Evolutionary conservation across 768 basidiomycete genomes (phyloP).

Genomic region (Jaapia argillacea): DNA sequence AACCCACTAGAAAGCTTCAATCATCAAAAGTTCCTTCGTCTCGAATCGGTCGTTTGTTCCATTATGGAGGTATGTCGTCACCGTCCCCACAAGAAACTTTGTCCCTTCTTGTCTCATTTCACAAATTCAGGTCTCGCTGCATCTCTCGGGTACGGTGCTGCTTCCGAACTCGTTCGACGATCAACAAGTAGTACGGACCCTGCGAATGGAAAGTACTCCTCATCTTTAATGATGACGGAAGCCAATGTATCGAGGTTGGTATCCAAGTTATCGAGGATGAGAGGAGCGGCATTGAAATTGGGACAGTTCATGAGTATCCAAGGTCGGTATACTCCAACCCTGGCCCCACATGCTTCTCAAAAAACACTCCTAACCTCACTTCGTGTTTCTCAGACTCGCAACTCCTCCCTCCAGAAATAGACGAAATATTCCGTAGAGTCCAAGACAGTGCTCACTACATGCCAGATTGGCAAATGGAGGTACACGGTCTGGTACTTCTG

Average conservation of each 20-base stretch:
- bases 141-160: constrained; percentile 82
- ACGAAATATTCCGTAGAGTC: constrained; percentile 80
- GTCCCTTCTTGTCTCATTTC: background rate
- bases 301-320: constrained; percentile 98
- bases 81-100: background rate
- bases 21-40: constrained; percentile 90
- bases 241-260: constrained; percentile 87
- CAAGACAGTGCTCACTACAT: constrained; percentile 97
- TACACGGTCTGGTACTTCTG: constrained; percentile 17
- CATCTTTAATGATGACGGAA: constrained; percentile 79
- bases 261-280: constrained; percentile 88
- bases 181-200: constrained; percentile 32
- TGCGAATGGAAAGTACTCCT: constrained; percentile 12
- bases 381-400: constrained; percentile 59
- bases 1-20: constrained; percentile 41
- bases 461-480: constrained; percentile 99
- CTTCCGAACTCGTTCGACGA: constrained; percentile 75
- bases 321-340: constrained; percentile 27
- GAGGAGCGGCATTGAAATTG: constrained; percentile 91
- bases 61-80: constrained; percentile 76
- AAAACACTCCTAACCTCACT: background rate
- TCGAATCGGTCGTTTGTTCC: constrained; percentile 79
- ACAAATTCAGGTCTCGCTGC: constrained; percentile 68
- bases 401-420: constrained; percentile 77
- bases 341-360: background rate